Percentiles rank a stretch among this genome's conserved stretches.
Conservation (phyloP, 2,329 filamentous ascomycete species). For the Blastomyces percursus region DNA sequence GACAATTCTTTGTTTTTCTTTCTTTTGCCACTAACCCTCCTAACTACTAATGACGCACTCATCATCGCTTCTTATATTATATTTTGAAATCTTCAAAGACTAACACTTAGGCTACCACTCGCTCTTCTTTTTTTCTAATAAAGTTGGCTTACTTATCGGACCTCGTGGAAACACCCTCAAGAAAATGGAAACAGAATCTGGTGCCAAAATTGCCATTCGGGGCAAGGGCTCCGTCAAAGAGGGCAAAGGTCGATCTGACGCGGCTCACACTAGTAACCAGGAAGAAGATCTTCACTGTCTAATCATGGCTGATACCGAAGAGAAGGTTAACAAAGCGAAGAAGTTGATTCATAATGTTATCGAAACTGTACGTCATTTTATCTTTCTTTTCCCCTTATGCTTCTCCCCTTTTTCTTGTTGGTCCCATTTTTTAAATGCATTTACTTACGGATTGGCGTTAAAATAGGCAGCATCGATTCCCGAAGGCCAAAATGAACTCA, state of each 20-base stretch:
- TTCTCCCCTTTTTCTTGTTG: background rate
- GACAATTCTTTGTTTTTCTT: conserved; percentile 4
- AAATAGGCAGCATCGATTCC: conserved; percentile 88
- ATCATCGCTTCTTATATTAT: conserved; percentile 14
- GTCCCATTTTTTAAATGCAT: background rate
- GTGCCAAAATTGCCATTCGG: conserved; percentile 97
- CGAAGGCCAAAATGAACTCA: conserved; percentile 96
- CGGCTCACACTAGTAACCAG: conserved; percentile 98
- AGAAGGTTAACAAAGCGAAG: conserved; percentile 99
- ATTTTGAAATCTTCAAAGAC: conserved; percentile 41
- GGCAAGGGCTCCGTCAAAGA: conserved; percentile 99
- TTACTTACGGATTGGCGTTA: conserved; percentile 19
- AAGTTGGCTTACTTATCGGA: conserved; percentile 99
- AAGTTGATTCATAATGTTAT: conserved; percentile 97
- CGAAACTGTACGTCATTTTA: conserved; percentile 66
- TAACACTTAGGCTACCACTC: conserved; percentile 76
- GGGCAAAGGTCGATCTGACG: conserved; percentile 97
- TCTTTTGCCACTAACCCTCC: conserved; percentile 13
- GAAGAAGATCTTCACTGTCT: conserved; percentile 98
- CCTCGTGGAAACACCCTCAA: conserved; percentile 99
- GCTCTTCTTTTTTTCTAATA: conserved; percentile 38
- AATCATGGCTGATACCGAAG: conserved; percentile 99
- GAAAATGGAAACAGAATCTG: conserved; percentile 97
- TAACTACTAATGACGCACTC: conserved; percentile 10
- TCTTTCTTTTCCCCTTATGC: background rate